Evolutionary conservation across 192 early-diverging fungal genomes (phyloP).

Genomic region (Geranomyces variabilis): DNA sequence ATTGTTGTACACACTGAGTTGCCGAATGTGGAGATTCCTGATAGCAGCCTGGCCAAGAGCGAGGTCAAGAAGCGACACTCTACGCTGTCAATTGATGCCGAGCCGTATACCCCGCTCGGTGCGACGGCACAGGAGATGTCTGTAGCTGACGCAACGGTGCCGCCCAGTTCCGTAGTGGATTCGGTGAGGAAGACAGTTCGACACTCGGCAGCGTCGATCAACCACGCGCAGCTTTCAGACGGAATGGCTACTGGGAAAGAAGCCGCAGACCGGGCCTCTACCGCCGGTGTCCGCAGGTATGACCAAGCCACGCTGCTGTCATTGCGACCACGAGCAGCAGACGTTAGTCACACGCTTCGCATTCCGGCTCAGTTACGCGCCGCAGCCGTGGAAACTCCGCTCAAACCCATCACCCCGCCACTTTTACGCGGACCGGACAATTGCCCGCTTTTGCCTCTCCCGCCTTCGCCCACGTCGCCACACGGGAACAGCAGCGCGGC

Average conservation of each 20-base stretch:
- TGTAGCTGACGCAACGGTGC: background rate
- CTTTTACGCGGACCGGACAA: background rate
- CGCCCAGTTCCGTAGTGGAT: background rate
- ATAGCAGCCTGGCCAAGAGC: background rate
- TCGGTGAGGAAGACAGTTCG: background rate
- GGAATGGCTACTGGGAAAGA: background rate
- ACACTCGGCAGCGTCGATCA: background rate
- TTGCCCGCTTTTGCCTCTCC: background rate
- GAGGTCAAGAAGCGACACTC: background rate
- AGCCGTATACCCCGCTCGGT: background rate
- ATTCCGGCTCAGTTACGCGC: background rate
- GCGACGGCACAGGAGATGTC: no score
- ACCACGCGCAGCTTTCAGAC: background rate
- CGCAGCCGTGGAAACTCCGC: background rate
- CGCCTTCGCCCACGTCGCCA: background rate
- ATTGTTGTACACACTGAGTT: background rate
- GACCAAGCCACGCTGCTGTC: background rate
- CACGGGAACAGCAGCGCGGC: constrained; percentile 5
- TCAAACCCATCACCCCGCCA: background rate
- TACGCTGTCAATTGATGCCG: background rate
- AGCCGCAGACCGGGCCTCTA: background rate
- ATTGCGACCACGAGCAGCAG: background rate
- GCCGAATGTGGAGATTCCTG: background rate
- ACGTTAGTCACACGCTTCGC: background rate
- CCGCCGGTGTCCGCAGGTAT: background rate